Base-by-base conservation (phyloP, 768 basidiomycete species). In the Boletus rubropictus region DNA sequence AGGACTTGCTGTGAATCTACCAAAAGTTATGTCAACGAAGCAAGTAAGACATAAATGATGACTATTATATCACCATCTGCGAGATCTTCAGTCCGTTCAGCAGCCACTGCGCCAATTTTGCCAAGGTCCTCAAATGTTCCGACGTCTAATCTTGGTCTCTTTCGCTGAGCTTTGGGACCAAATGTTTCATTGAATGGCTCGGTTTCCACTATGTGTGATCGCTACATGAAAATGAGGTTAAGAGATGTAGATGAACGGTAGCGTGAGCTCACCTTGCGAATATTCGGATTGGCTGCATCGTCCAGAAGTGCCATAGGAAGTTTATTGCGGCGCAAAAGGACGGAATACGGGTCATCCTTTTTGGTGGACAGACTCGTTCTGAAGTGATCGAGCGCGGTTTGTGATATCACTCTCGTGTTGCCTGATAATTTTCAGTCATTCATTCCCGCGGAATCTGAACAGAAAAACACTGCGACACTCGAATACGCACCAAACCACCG, bases 351-450 rank as follows among this genome's bases (percentile, higher is more conserved):
- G 60, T 98, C 94, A 69, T 89, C 78, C 58, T 91, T 90, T 66
- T 83, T 90, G 11, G 78, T 73, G 20, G 80, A 75, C 37, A 99
- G 78, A 59, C 89, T 91, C 12, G 88, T 91, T 42, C 95, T 76
- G 72, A 99, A 99, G 67, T 97, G 96, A 61, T 96, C 93, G 58
- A 99, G 72, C 12, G 95, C 94, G 21, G 82, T 87, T 64, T 99
- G 95, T 18, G 91, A 93, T 62, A 99, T 97, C 29, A 97, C 95
- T 62, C 96, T 75, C n/a, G 96, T 98, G 68, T 98, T 98, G 35
- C 95, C 93, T 94, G 55, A 24, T 38, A 32, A 22, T 46, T 37
- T 48, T 53, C 17, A 44, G 31, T 28, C 39, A 20, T 36, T 21
- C 41, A n/a, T 34, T 29, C 15, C 57, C 41, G 57, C n/a, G 40